These are phyloP conservation scores for Aspergillus taichungensis DNA, from an alignment of 495 filamentous ascomycete genomes.

Conservation along the genomic window DNA sequence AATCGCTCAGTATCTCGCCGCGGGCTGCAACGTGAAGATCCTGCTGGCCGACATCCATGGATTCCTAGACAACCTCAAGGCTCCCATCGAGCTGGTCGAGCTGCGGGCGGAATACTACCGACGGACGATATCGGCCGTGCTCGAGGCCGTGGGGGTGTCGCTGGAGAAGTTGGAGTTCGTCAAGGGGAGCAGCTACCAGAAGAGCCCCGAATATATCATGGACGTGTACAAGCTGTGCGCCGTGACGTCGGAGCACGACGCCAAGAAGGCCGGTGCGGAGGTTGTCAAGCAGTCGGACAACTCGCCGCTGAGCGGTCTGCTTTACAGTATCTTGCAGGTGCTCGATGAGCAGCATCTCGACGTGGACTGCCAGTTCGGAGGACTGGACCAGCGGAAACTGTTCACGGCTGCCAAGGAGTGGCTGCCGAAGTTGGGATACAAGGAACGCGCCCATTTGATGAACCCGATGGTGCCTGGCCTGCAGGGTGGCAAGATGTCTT, in stretches of 20 bases:
- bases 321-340: slow-evolving; percentile 74
- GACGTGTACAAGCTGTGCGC: slow-evolving; percentile 36
- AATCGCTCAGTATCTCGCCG: slow-evolving; percentile 77
- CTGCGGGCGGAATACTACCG: slow-evolving; percentile 66
- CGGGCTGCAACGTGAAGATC: slow-evolving; percentile 73
- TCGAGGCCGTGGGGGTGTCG: slow-evolving; percentile 56
- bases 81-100: slow-evolving; percentile 72
- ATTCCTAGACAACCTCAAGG: slow-evolving; percentile 40
- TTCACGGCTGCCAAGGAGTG: slow-evolving; percentile 66
- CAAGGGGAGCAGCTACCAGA: slow-evolving; percentile 77
- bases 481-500: slow-evolving; percentile 72
- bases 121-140: slow-evolving; percentile 52
- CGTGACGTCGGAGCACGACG: slow-evolving; percentile 37
- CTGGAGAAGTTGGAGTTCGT: slow-evolving; percentile 70
- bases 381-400: slow-evolving; percentile 82
- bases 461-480: slow-evolving; percentile 87
- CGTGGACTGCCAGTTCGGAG: slow-evolving; percentile 68
- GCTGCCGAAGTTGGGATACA: slow-evolving; percentile 35
- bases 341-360: slow-evolving; percentile 86
- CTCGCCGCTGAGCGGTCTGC: slow-evolving; percentile 63
- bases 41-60: slow-evolving; percentile 66
- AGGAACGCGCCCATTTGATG: slow-evolving; percentile 75
- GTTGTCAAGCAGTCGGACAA: slow-evolving; percentile 84
- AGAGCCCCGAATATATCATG: slow-evolving; percentile 28
- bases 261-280: slow-evolving; percentile 82